Evolutionary conservation across 345 rosid genomes (phyloP), one percentile per base, ranked within the genome.

Genomic region (Melastoma malabathricum): DNA sequence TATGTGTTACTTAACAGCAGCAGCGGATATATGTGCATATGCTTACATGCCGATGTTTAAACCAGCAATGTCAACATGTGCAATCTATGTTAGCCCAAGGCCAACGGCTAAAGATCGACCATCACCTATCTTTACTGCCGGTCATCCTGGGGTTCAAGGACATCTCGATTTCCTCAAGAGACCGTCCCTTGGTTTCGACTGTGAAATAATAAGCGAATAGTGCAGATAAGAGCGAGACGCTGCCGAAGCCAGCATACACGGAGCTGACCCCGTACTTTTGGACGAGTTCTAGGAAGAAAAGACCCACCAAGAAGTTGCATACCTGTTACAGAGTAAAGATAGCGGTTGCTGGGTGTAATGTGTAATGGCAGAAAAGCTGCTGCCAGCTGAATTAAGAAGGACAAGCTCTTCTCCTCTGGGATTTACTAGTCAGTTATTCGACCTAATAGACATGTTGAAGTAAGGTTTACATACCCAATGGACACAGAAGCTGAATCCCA

Each of bases 241-340:
- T 49, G 29, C 90, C 88, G 29, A 86, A 82, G 43, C 74, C 70
- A 34, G 74, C 58, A 66, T 82, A 80, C 58, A 82, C 80, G 1
- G 81, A 60, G 38, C 69, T 79, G 34, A 82, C 74, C 58, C 87
- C 95, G 38, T 61, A 68, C 6, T 52, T 78, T 72, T 86, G 74
- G 44, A 71, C 67, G 48, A 78, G 49, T 68, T 86, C 78, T 3
- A 82, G 80, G 70, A 86, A 80, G 67, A 80, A 80, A 4, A 85
- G 70, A 25, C 95, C 95, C 63, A 82, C 83, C 74, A 85, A 57
- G 74, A 85, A 82, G 59, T 79, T 85, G 57, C 87, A 85, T 19
- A 77, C 81, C 89, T 85, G 31, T 69, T 45, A 7, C 20, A 15
- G 41, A 15, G 27, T 43, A 59, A 58, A 51, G 54, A 22, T 20